phyloP scores from a whole-genome alignment of 2,329 filamentous ascomycete genomes.

The Epichloe scottii region DNA sequence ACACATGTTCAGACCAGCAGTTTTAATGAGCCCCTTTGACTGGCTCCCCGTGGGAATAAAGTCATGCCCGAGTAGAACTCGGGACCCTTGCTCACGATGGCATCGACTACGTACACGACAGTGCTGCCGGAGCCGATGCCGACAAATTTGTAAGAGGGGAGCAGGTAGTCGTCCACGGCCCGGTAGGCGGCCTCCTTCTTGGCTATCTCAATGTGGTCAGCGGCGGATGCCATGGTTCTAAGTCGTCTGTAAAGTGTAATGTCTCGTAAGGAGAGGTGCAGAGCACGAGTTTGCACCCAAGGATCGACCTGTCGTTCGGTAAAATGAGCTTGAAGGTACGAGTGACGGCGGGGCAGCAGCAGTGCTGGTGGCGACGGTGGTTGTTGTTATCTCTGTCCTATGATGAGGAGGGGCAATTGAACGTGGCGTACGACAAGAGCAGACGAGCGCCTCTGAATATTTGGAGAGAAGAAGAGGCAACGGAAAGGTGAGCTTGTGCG shows the following conservation, averaged over 20 bases:
- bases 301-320: neutral
- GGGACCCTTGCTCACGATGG: conserved; percentile 51
- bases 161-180: conserved; percentile 63
- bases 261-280: neutral
- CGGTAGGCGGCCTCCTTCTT: conserved; percentile 64
- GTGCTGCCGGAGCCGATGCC: conserved; percentile 75
- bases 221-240: conserved; percentile 23
- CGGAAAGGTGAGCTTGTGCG: neutral
- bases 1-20: conserved; percentile 63
- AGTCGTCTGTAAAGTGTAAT: neutral
- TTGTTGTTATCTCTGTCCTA: neutral
- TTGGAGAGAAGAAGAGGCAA: neutral
- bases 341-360: no score
- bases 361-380: neutral
- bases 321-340: neutral
- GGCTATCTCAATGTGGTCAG: conserved; percentile 49
- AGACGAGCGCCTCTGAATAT: neutral
- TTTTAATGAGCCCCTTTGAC: conserved; percentile 73
- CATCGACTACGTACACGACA: conserved; percentile 75
- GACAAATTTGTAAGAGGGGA: conserved; percentile 47
- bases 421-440: no score
- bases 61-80: conserved; percentile 50
- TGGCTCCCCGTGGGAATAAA: conserved; percentile 86
- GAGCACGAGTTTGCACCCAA: neutral
- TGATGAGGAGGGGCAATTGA: neutral